Base-by-base conservation (phyloP, 139 green algal species). In the Haematococcus lacustris region DNA sequence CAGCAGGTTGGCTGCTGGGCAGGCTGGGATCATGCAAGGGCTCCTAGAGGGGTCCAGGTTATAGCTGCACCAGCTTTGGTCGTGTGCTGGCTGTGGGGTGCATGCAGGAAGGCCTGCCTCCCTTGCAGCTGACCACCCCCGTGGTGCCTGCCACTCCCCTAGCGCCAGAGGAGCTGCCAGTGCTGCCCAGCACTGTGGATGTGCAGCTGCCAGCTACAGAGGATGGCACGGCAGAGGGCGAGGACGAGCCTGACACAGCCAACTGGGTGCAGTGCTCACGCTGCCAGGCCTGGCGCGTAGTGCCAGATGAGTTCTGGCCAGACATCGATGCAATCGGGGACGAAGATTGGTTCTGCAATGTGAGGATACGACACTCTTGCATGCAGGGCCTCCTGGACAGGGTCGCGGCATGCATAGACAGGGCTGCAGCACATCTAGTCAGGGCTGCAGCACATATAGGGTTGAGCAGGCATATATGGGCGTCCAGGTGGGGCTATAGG, bases 221-320 rank as follows among this genome's bases (percentile, higher is more conserved):
- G 35, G 63, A 51, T 3, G 63, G 21, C 34, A 26, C 3, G 9
- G 63, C 35, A 34, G 51, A 39, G 34, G 37, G 21, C 13, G 71
- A 68, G 47, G 67, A 25, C 25, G 67, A 67, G 3, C 5, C 41
- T 1, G 74, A 61, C 2, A 71, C 68, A 17, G 74, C 65, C 61
- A 64, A 76, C 47, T 76, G 75, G 75, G 75, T 80, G 60, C 75
- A 80, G 51, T 80, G 75, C 50, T 67, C 60, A 34, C 59, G 61
- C 23, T 80, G 75, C 63, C 38, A 76, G 50, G 28, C 33, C 25
- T 80, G 75, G 75, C 69, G 75, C 13, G 51, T 76, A 32, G 75
- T 80, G 69, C 75, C 75, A 21, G 75, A 80, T 57, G 75, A 80
- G 51, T 80, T 76, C 63, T 80, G 75, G 75, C 63, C 69, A 1